Conservation (phyloP, 2,329 filamentous ascomycete species). For the Drechslerella dactyloides region DNA sequence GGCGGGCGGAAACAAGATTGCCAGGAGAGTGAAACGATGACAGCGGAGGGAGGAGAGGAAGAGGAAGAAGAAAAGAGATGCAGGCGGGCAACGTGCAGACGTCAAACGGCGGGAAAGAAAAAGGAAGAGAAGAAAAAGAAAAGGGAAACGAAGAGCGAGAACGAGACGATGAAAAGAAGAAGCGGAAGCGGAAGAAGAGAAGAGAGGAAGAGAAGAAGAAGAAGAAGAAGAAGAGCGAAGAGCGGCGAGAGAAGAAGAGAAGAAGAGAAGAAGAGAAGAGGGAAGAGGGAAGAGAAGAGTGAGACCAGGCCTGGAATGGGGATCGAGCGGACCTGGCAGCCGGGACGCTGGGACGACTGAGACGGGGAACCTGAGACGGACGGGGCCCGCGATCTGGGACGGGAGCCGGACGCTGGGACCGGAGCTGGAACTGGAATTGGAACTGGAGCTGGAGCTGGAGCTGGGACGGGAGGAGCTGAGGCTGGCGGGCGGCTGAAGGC, state of each 20-base stretch:
- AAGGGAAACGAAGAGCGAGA: neutral
- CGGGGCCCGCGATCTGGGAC: slow-evolving; percentile 40
- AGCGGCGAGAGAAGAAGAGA: no score
- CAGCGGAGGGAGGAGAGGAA: neutral
- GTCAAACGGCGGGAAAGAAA: neutral
- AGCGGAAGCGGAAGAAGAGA: neutral
- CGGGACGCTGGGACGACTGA: slow-evolving; percentile 1
- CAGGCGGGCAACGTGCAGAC: no score
- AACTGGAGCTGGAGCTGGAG: neutral
- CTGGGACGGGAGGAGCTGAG: slow-evolving; percentile 22
- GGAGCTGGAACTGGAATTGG: neutral
- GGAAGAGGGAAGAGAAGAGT: neutral
- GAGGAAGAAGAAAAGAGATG: neutral
- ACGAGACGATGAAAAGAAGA: neutral
- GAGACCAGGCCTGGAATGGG: neutral
- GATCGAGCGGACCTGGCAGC: no score
- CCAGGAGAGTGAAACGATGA: neutral
- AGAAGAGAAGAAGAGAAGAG: neutral
- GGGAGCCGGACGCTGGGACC: slow-evolving; percentile 36
- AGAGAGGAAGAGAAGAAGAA: neutral
- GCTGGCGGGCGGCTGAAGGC: slow-evolving; percentile 2
- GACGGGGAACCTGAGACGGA: slow-evolving; percentile 42
- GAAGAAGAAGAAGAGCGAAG: neutral
- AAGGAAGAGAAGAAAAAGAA: neutral
- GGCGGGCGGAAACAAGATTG: slow-evolving; percentile 23